Conservation (phyloP, 2,329 filamentous ascomycete species). For the Colletotrichum sp. region DNA sequence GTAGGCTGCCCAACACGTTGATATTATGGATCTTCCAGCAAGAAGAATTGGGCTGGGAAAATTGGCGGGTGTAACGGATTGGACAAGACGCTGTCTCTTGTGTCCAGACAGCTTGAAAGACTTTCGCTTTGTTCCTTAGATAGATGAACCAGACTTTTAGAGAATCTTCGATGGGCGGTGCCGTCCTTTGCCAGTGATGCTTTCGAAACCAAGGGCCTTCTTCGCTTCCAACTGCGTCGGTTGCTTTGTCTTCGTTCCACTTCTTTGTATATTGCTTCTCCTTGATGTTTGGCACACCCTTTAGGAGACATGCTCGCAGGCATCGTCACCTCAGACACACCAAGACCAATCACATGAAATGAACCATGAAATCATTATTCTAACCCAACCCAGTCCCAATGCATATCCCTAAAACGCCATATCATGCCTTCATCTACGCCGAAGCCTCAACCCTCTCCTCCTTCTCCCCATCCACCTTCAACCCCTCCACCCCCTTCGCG, state of each 20-base stretch:
- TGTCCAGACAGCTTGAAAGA: not conserved
- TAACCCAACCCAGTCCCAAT: not conserved
- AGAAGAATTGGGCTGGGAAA: not conserved
- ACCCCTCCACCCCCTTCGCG: not conserved
- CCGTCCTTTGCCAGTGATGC: not conserved
- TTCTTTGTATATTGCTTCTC: not conserved
- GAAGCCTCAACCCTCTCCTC: slow-evolving; percentile 2
- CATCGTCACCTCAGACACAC: too few species aligned
- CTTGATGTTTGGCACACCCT: too few species aligned
- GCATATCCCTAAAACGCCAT: not conserved
- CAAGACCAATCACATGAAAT: not conserved
- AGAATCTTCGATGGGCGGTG: fast-evolving
- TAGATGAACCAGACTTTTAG: not conserved
- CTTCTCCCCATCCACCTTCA: not conserved
- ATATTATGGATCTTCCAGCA: not conserved
- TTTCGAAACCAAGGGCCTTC: fast-evolving
- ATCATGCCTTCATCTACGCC: not conserved
- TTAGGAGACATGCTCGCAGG: too few species aligned
- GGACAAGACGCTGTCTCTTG: not conserved
- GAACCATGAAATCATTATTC: not conserved
- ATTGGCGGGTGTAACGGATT: not conserved
- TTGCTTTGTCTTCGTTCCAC: fast-evolving
- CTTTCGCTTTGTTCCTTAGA: not conserved
- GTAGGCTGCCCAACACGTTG: fast-evolving
- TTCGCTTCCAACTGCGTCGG: fast-evolving